A percentile compares a stretch with the other conserved stretches of the same genome.
phyloP scores from a whole-genome alignment of 495 filamentous ascomycete species.

The Podospora fimiseda region DNA sequence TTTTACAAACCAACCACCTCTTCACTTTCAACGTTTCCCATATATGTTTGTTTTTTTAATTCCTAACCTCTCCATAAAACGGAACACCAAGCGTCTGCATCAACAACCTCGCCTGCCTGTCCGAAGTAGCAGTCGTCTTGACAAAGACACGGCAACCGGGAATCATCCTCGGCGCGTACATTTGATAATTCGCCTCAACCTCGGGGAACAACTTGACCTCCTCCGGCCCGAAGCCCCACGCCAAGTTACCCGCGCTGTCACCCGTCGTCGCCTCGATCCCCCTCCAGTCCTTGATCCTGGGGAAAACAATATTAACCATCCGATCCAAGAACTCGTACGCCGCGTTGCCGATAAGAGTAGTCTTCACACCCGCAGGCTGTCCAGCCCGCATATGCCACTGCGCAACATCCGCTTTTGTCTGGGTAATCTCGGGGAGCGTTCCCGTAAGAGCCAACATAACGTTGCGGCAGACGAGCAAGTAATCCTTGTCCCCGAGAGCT shows the following conservation, averaged over 20 bases:
- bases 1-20: slow-evolving; percentile 6
- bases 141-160: slow-evolving; percentile 81
- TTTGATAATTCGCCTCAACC: slow-evolving; percentile 73
- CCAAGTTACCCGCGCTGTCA: slow-evolving; percentile 82
- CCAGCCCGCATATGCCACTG: slow-evolving; percentile 54
- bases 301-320: slow-evolving; percentile 79
- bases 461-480: slow-evolving; percentile 74
- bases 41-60: slow-evolving; percentile 20
- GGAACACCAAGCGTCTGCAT: slow-evolving; percentile 76
- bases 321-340: slow-evolving; percentile 87
- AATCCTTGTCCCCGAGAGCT: slow-evolving; percentile 57
- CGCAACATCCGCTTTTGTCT: slow-evolving; percentile 57
- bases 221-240: slow-evolving; percentile 67
- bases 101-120: slow-evolving; percentile 83
- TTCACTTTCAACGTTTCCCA: background rate
- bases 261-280: slow-evolving; percentile 68
- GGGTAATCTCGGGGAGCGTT: slow-evolving; percentile 61
- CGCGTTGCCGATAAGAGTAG: slow-evolving; percentile 64
- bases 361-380: slow-evolving; percentile 59
- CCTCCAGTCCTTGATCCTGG: slow-evolving; percentile 89
- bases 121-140: slow-evolving; percentile 82
- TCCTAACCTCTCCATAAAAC: slow-evolving; percentile 63
- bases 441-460: slow-evolving; percentile 81
- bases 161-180: slow-evolving; percentile 58
- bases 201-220: slow-evolving; percentile 81